A percentile compares a stretch with the other conserved stretches of the same genome.
phyloP scores from a whole-genome alignment of 202 grass and related monocot species.

The Saccharum hybrid region DNA sequence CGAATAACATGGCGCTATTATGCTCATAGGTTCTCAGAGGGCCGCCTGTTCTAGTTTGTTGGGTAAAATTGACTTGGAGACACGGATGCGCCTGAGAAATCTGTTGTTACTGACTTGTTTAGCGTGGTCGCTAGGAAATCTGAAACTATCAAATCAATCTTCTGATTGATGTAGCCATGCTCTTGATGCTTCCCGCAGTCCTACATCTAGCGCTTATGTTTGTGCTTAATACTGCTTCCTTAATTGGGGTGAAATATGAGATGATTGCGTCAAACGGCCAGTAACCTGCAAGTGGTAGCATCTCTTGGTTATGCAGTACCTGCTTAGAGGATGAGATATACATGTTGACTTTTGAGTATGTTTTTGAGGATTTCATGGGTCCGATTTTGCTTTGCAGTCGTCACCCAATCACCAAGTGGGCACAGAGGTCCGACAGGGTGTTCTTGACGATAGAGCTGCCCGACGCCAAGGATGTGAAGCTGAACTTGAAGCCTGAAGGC shows the following conservation, averaged over 20 bases:
- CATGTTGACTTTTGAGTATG: neutral
- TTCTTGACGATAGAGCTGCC: constrained; percentile 82
- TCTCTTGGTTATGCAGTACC: neutral
- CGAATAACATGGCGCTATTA: neutral
- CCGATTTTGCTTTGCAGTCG: constrained; percentile 54
- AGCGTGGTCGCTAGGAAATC: neutral
- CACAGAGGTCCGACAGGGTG: constrained; percentile 73
- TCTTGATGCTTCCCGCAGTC: neutral
- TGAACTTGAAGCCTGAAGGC: constrained; percentile 79
- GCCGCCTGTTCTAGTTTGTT: neutral
- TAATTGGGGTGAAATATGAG: neutral
- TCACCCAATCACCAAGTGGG: constrained; percentile 88
- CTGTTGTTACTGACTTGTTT: neutral
- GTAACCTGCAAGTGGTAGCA: neutral
- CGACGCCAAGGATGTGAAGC: constrained; percentile 91
- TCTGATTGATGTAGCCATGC: neutral
- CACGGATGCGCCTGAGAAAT: neutral
- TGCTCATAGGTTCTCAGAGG: neutral
- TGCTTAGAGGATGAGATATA: neutral
- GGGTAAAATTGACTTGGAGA: neutral
- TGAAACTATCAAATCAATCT: neutral
- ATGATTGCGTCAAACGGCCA: neutral
- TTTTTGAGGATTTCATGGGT: constrained; percentile 8
- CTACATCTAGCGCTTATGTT: neutral
- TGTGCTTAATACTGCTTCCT: neutral